These are phyloP conservation scores for Thraustochytrium sp. DNA, from an alignment of 352 stramenopile genomes.

Conservation along the genomic window DNA sequence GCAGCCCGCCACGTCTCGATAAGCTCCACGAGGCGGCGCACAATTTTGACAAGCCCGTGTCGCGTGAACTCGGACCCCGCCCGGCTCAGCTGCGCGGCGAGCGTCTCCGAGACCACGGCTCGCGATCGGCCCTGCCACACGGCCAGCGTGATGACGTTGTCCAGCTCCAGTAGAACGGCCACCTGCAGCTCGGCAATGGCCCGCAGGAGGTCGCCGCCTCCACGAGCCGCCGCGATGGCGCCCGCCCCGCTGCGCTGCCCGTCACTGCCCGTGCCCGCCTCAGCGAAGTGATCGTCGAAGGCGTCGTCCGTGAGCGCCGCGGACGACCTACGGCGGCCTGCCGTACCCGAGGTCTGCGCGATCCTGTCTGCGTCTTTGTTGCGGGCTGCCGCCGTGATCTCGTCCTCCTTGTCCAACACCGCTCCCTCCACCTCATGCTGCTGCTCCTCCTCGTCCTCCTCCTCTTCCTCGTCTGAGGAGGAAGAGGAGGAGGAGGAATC, in stretches of 20 bases:
- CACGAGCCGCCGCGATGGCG: background rate
- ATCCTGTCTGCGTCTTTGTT: no score
- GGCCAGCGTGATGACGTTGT: background rate
- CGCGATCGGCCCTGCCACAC: constrained; percentile 6
- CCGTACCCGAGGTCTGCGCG: no score
- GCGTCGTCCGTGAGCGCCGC: background rate
- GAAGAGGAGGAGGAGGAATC: background rate
- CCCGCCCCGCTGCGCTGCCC: background rate
- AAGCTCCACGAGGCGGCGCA: constrained; percentile 7
- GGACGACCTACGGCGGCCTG: no score
- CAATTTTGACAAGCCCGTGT: background rate
- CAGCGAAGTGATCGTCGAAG: background rate
- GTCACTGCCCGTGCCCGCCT: background rate
- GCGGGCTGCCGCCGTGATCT: background rate
- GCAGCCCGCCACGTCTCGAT: background rate
- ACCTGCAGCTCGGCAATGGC: constrained; percentile 9
- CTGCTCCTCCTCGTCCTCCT: background rate
- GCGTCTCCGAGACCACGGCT: constrained; percentile 19
- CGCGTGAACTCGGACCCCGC: constrained; percentile 8
- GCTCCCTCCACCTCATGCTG: background rate
- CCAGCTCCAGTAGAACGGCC: constrained; percentile 12
- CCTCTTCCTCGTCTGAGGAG: background rate
- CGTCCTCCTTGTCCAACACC: background rate
- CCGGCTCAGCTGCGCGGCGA: constrained; percentile 17
- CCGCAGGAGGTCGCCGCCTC: background rate